Conservation (phyloP, 495 filamentous ascomycete species). For the Aspergillus panamensis region DNA sequence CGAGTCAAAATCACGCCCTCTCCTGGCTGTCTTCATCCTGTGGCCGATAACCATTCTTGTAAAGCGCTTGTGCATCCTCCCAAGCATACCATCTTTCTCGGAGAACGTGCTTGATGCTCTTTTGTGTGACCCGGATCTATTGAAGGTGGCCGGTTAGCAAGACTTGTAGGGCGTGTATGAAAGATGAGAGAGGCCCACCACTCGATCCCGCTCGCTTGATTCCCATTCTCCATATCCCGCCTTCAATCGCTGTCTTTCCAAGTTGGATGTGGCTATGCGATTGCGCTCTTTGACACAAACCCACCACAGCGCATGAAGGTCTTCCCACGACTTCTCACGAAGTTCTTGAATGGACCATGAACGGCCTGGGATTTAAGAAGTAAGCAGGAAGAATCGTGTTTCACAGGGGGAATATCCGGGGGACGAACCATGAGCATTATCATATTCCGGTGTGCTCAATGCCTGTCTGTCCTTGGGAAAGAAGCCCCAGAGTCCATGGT, state of each 20-base stretch:
- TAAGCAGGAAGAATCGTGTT: conserved; percentile 15
- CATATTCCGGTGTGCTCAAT: conserved; percentile 65
- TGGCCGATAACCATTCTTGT: conserved; percentile 51
- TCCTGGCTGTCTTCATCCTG: conserved; percentile 21
- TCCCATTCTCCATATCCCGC: conserved; percentile 68
- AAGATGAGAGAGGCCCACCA: conserved; percentile 48
- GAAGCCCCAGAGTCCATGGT: conserved; percentile 94
- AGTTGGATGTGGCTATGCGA: conserved; percentile 70
- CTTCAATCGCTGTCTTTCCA: conserved; percentile 61
- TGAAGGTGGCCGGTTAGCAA: conserved; percentile 14
- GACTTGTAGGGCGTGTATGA: neutral
- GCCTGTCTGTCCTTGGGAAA: conserved; percentile 65
- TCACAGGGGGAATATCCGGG: neutral
- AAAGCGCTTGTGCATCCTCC: conserved; percentile 75
- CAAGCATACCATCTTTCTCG: conserved; percentile 88
- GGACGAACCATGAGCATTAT: conserved; percentile 59
- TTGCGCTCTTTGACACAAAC: conserved; percentile 91
- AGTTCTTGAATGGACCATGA: conserved; percentile 87
- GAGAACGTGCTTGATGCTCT: conserved; percentile 74
- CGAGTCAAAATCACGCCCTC: neutral
- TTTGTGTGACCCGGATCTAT: conserved; percentile 69
- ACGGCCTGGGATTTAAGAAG: conserved; percentile 51
- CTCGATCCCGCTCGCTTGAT: conserved; percentile 50
- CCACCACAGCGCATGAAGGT: conserved; percentile 92
- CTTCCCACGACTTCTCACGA: conserved; percentile 85